Evolutionary conservation across 805 yeast genomes (phyloP), one percentile per base, ranked within the genome.

Genomic region (Saccharomyces kudriavzevii): DNA sequence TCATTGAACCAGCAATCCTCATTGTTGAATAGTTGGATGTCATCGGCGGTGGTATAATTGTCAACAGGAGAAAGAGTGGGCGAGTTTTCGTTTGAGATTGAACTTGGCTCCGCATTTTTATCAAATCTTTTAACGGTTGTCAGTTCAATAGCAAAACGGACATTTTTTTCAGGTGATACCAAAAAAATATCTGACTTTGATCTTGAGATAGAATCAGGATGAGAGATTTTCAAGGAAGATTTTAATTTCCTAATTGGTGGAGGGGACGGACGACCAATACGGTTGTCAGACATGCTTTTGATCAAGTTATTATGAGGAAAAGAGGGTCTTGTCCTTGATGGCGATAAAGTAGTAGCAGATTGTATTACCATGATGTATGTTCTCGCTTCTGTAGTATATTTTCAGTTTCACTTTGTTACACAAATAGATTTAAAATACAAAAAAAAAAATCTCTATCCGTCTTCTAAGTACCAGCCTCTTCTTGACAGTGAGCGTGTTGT

Each of bases 101-200:
- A 77, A 10, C 76, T 74, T 29, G 90, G 89, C 57, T 78, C 79
- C 49, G 80, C 84, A 27, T 70, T 66, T 46, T 82, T 83, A 60
- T 82, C 81, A 63, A 85, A 85, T 61, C 80, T 79, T 66, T 84
- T 84, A 53, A 85, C 77, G 45, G 81, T 81, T 51, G 81, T 83
- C 54, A 84, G 70, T 49, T 79, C 72, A 5, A 78, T 66, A 1
- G 89, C 87, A 66, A 85, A 85, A 52, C 88, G 71, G 45, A 85
- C 90, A 6, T 81, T 78, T 64, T 83, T 84, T 11, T 74, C 73
- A 56, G 60, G 40, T 11, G 65, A 52, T 5, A 60, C 53, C 5
- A 58, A 46, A 3, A 60, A 48, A 11, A 60, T 49, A 2, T 58
- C 35, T 25, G 59, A 53, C 27, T 56, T 40, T 20, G 54, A 51